A percentile compares a stretch with the other conserved stretches of the same genome.
These are phyloP conservation scores for Phytophthora syringae DNA, from an alignment of 352 stramenopile genomes.

Conservation along the genomic window DNA sequence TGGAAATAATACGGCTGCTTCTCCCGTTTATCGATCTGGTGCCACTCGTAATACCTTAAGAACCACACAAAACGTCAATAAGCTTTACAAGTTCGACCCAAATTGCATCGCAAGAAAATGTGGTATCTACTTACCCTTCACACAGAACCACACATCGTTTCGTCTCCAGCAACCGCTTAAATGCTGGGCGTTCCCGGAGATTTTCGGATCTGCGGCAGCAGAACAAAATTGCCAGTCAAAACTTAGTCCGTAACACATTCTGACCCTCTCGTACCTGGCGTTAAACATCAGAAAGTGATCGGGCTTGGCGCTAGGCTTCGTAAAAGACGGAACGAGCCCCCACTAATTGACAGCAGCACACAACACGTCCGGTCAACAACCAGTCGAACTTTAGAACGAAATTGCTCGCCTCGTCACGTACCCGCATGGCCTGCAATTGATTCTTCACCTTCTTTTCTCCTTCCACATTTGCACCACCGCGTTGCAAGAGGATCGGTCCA, in stretches of 20 bases:
- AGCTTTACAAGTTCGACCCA: background rate
- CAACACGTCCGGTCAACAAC: slow-evolving; percentile 1
- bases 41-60: slow-evolving; percentile 91
- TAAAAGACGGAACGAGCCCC: slow-evolving; percentile 85
- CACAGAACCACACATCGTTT: slow-evolving; percentile 86
- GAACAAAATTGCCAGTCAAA: background rate
- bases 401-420: slow-evolving; percentile 42
- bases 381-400: no score
- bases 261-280: slow-evolving; percentile 49
- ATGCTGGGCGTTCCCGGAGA: slow-evolving; percentile 73
- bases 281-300: slow-evolving; percentile 92
- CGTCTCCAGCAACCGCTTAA: slow-evolving; percentile 71
- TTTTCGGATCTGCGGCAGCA: slow-evolving; percentile 67
- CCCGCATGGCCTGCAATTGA: slow-evolving; percentile 71
- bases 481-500: slow-evolving; percentile 56
- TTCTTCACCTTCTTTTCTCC: slow-evolving; percentile 21
- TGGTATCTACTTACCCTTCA: slow-evolving; percentile 54
- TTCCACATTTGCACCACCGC: slow-evolving; percentile 5
- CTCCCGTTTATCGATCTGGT: slow-evolving; percentile 83
- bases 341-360: slow-evolving; percentile 45
- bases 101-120: background rate
- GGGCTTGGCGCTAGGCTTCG: slow-evolving; percentile 71
- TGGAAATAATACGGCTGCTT: slow-evolving; percentile 93
- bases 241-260: no score
- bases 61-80: background rate